phyloP scores from a whole-genome alignment of 148 eudicot genomes.

The Rhododendron henanense region DNA sequence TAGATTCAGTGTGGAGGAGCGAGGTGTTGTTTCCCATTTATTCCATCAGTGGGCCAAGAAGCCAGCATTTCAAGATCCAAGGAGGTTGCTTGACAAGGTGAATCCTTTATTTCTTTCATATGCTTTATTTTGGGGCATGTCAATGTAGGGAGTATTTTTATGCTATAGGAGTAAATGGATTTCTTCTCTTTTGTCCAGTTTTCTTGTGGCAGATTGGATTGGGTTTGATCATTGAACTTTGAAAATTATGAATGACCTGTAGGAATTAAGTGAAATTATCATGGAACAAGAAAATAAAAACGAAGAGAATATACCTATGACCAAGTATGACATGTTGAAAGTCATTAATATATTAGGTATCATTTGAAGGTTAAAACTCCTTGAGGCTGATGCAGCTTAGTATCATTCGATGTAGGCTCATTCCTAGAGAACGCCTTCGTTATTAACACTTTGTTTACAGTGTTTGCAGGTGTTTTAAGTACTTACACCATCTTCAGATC shows the following conservation, averaged over 20 bases:
- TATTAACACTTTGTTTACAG: background rate
- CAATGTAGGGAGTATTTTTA: background rate
- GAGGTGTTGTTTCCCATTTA: conserved; percentile 73
- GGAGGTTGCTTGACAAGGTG: conserved; percentile 86
- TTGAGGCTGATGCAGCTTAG: background rate
- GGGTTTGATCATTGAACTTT: no score
- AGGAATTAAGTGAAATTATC: no score
- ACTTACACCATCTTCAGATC: background rate
- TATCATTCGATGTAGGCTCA: background rate
- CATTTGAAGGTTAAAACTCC: background rate
- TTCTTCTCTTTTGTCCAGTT: background rate
- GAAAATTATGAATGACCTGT: no score
- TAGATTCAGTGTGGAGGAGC: conserved; percentile 68
- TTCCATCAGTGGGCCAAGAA: conserved; percentile 97
- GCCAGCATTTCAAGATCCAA: conserved; percentile 88
- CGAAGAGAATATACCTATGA: background rate
- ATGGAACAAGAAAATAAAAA: no score
- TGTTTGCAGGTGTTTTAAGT: background rate
- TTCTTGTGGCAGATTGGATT: background rate
- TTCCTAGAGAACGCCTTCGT: background rate
- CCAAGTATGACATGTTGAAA: background rate
- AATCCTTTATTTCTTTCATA: conserved; percentile 1
- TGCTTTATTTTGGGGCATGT: background rate
- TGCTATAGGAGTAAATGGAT: background rate
- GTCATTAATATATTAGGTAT: background rate